Base-by-base conservation (phyloP, 352 stramenopile species). In the Phytophthora pluvialis region DNA sequence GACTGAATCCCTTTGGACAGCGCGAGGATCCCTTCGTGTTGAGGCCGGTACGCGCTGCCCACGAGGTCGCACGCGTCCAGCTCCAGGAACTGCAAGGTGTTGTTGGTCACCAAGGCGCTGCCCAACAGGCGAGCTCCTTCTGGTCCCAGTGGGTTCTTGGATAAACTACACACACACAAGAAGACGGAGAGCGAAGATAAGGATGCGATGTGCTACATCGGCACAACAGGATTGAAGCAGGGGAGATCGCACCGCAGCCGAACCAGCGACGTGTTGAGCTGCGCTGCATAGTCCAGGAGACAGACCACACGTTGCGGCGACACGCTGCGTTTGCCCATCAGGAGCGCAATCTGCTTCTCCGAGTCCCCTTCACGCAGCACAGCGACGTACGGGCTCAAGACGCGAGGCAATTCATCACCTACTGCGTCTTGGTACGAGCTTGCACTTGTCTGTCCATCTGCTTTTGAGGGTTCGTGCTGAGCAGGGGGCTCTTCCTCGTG, bases 1-100 rank as follows among this genome's bases (percentile, higher is more conserved):
- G 77, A 88, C 38, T 89, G 72, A 8, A 90, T 64, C 3, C 81
- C 83, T 52, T 90, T 90, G 8, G 79, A 77, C 18, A 92, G 67
- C 25, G 73, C 42, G 26, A 75, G 69, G 29, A 92, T 45, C 1
- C 83, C 83, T 15, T 80, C 67, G 44, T 78, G 62, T 26, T 82
- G 62, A 11, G 81, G 81, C 1, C 83, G 79, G 33, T 88, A 87
- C 29, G 69, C 55, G 44, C 68, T 90, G 0, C 81, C 79, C 13
- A 78, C 58, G 36, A 90, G 72, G 1, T 87, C 77, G 16, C 78
- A 90, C 1, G 67, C 33, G 18, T 83, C 72, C 5, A 92, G 53
- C 31, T 88, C 73, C n/a, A 92, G 61, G 25, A 84, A 71, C 15
- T 90, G 73, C 13, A 92, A 28, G 12, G 71, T 69, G 42, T 87